A percentile compares a stretch with the other conserved stretches of the same genome.
Conservation (phyloP, 2,329 filamentous ascomycete species). For the Myrmaecium sp. region DNA sequence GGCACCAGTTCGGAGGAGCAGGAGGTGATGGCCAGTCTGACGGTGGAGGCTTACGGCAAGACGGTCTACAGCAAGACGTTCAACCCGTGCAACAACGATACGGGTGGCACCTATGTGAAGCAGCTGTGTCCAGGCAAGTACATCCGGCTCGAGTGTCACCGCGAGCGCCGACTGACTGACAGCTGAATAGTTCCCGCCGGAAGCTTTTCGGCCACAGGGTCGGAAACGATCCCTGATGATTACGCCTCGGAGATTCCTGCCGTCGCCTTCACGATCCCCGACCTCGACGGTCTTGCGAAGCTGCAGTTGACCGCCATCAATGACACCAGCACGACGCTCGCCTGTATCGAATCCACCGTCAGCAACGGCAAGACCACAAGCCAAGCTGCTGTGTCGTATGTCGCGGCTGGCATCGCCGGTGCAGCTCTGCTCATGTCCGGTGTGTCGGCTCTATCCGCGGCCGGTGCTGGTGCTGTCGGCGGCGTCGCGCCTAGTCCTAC, state of each 20-base stretch:
- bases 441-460: constrained; percentile 46
- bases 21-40: constrained; percentile 62
- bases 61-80: constrained; percentile 65
- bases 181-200: constrained; percentile 49
- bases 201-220: constrained; percentile 54
- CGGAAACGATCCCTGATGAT: constrained; percentile 51
- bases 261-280: constrained; percentile 81
- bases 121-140: constrained; percentile 67
- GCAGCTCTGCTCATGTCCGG: constrained; percentile 62
- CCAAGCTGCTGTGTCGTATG: constrained; percentile 61
- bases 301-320: constrained; percentile 51
- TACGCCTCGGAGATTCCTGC: constrained; percentile 63
- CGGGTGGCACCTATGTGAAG: constrained; percentile 52
- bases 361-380: constrained; percentile 74
- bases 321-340: constrained; percentile 47
- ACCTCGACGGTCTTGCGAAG: constrained; percentile 73
- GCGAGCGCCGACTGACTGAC: not conserved
- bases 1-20: constrained; percentile 58
- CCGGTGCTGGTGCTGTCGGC: constrained; percentile 33
- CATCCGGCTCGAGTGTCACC: constrained; percentile 4
- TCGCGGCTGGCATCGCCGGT: constrained; percentile 72
- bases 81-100: constrained; percentile 56
- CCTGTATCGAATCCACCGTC: constrained; percentile 68
- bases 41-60: constrained; percentile 70
- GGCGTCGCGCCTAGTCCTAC: constrained; percentile 57